A percentile compares a stretch with the other conserved stretches of the same genome.
These are phyloP conservation scores for Sporothrix inflata DNA, from an alignment of 2,329 filamentous ascomycete species.

Conservation along the genomic window DNA sequence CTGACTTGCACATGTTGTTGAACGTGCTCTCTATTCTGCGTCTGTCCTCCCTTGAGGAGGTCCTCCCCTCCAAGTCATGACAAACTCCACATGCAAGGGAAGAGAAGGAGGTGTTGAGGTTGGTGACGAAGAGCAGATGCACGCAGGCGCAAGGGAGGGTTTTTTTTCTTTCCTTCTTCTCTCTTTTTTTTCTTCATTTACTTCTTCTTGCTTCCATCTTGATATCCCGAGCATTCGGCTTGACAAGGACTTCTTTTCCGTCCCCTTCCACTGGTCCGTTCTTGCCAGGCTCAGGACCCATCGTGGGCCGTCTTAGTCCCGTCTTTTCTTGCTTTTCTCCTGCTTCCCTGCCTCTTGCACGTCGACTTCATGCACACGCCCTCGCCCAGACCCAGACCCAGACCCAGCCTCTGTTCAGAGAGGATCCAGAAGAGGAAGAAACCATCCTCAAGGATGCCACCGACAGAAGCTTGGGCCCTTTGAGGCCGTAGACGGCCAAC, in stretches of 20 bases:
- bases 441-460: neutral
- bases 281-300: neutral
- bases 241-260: slow-evolving; percentile 2
- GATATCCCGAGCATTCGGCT: neutral
- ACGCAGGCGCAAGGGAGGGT: neutral
- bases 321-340: neutral
- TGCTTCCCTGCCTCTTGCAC: neutral
- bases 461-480: slow-evolving; percentile 2
- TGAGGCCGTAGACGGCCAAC: neutral
- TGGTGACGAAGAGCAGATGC: neutral
- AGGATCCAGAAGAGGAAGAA: neutral
- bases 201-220: neutral
- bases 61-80: no score
- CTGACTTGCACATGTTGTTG: neutral
- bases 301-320: neutral
- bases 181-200: neutral
- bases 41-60: neutral
- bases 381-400: neutral
- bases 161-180: neutral
- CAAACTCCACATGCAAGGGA: slow-evolving; percentile 7
- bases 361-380: slow-evolving; percentile 7
- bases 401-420: neutral
- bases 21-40: neutral
- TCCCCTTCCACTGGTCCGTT: neutral
- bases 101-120: neutral